phyloP scores from a whole-genome alignment of 352 stramenopile species.

The Pythium pectinolyticum region DNA sequence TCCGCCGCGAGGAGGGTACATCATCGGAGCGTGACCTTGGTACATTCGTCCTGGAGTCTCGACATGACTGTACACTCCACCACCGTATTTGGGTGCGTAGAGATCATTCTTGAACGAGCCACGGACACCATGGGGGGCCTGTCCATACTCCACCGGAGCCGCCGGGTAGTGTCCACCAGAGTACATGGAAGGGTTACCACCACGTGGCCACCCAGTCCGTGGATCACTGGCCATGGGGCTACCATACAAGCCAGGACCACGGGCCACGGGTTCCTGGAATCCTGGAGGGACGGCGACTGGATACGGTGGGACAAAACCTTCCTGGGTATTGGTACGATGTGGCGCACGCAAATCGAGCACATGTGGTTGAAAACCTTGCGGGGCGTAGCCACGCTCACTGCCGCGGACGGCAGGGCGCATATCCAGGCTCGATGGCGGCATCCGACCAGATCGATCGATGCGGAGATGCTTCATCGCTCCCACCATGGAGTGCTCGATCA shows the following conservation, averaged over 20 bases:
- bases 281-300: slow-evolving; percentile 20
- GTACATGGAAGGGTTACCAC: neutral
- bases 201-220: slow-evolving; percentile 10
- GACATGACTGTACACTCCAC: slow-evolving; percentile 10
- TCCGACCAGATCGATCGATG: slow-evolving; percentile 5
- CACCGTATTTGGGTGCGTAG: slow-evolving; percentile 11
- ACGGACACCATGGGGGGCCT: neutral
- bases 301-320: slow-evolving; percentile 2
- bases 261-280: slow-evolving; percentile 14
- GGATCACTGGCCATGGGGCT: slow-evolving; percentile 10
- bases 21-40: slow-evolving; percentile 1
- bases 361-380: slow-evolving; percentile 8
- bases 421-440: neutral
- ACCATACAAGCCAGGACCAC: slow-evolving; percentile 24
- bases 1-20: slow-evolving; percentile 1
- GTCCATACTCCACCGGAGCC: slow-evolving; percentile 11
- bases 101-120: slow-evolving; percentile 15
- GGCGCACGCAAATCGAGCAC: slow-evolving; percentile 18
- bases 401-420: neutral
- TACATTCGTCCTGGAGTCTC: slow-evolving; percentile 6
- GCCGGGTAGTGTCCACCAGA: slow-evolving; percentile 10
- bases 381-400: slow-evolving; percentile 6
- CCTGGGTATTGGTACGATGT: slow-evolving; percentile 17
- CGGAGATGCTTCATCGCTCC: slow-evolving; percentile 26
- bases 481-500: slow-evolving; percentile 16